Evolutionary conservation across 495 filamentous ascomycete species (phyloP).

Genomic region (Penicillium chermesinum): DNA sequence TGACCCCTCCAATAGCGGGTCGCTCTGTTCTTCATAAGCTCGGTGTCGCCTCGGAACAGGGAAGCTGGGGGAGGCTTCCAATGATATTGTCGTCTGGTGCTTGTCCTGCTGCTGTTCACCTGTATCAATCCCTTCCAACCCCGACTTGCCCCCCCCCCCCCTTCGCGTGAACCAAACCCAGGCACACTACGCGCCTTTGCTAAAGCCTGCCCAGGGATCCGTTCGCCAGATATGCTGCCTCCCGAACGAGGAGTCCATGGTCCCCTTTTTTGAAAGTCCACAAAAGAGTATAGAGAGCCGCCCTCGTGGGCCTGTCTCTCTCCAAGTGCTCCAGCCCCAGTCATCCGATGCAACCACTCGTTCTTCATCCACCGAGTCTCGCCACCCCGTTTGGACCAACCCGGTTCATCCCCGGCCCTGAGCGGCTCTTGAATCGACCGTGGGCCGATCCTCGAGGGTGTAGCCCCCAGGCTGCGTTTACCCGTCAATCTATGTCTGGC

Average conservation of each 20-base stretch:
- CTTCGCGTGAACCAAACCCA: not conserved
- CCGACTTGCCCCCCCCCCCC: not conserved
- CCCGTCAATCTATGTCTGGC: constrained; percentile 83
- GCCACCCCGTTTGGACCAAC: constrained; percentile 40
- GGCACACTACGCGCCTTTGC: too few relatives aligned
- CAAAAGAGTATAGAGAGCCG: not conserved
- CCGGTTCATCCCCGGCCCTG: constrained; percentile 50
- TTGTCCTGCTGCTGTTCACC: constrained; percentile 10
- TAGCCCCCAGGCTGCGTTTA: constrained; percentile 60
- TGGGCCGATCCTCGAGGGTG: constrained; percentile 63
- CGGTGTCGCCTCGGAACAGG: constrained; percentile 22
- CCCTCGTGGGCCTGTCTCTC: constrained; percentile 12
- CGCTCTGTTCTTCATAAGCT: constrained; percentile 34
- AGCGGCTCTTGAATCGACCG: constrained; percentile 64
- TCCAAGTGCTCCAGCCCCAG: constrained; percentile 9
- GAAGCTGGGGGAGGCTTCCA: constrained; percentile 24
- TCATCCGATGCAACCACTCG: constrained; percentile 47
- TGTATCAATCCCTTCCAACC: constrained; percentile 5
- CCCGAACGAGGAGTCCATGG: constrained; percentile 16
- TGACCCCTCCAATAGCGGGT: constrained; percentile 45
- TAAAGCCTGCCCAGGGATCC: constrained; percentile 10
- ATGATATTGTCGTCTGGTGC: constrained; percentile 22
- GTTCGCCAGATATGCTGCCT: constrained; percentile 34
- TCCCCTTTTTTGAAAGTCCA: constrained; percentile 25
- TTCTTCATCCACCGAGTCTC: constrained; percentile 43